A percentile compares a stretch with the other conserved stretches of the same genome.
Evolutionary conservation across 1,284 basidiomycete species (phyloP).

Genomic region (Cystobasidium sp.): DNA sequence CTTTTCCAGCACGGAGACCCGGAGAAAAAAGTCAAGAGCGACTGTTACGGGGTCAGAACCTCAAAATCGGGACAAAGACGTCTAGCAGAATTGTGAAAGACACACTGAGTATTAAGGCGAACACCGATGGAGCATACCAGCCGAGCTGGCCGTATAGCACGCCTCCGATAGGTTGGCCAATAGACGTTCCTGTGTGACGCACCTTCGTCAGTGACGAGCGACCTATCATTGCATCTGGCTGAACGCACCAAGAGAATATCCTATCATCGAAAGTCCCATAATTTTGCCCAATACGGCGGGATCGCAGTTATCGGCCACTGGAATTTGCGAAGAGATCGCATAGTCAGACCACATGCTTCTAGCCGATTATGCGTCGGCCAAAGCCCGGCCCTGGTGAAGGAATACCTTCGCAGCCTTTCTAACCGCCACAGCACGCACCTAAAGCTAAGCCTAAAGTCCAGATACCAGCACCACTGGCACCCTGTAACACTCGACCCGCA

Average conservation of each 20-base stretch:
- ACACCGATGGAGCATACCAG: constrained; percentile 41
- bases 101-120: constrained; percentile 37
- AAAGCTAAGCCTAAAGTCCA: constrained; percentile 40
- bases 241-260: constrained; percentile 13
- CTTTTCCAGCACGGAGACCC: constrained; percentile 35
- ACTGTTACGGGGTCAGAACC: background rate
- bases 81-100: background rate
- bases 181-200: constrained; percentile 12
- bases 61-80: background rate
- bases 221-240: background rate
- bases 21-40: constrained; percentile 33
- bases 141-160: constrained; percentile 42
- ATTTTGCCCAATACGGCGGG: constrained; percentile 28
- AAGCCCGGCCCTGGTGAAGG: background rate
- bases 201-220: background rate
- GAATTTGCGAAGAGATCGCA: too few relatives aligned
- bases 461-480: constrained; percentile 36
- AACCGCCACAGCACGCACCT: background rate
- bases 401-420: background rate
- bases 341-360: background rate
- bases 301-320: constrained; percentile 42
- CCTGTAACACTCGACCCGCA: constrained; percentile 31
- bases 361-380: background rate
- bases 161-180: constrained; percentile 39
- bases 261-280: constrained; percentile 42